Evolutionary conservation across 2,329 filamentous ascomycete species (phyloP).

Genomic region (Verruconis gallopava): DNA sequence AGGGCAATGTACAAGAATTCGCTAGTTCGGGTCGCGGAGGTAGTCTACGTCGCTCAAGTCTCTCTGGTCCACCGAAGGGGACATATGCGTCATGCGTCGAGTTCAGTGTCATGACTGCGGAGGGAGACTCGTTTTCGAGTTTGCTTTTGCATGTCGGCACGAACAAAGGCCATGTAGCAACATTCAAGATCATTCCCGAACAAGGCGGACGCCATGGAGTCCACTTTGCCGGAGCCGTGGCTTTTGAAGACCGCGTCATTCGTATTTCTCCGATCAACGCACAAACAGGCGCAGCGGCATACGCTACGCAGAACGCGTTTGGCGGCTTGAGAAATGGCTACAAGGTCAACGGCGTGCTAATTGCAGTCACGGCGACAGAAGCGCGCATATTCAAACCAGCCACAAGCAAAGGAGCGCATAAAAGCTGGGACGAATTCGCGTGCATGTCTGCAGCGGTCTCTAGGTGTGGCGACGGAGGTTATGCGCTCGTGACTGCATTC

Average conservation of each 20-base stretch:
- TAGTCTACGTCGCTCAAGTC: slow-evolving; percentile 47
- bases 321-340: slow-evolving; percentile 60
- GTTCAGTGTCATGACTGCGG: slow-evolving; percentile 80
- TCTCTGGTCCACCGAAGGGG: slow-evolving; percentile 31
- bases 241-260: slow-evolving; percentile 56
- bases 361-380: slow-evolving; percentile 62
- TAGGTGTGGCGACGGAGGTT: slow-evolving; percentile 60
- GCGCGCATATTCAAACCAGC: slow-evolving; percentile 82
- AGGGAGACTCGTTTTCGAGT: slow-evolving; percentile 90
- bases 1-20: slow-evolving; percentile 58
- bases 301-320: slow-evolving; percentile 62
- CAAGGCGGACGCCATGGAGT: slow-evolving; percentile 56
- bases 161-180: slow-evolving; percentile 67
- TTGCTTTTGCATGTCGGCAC: slow-evolving; percentile 89
- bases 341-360: slow-evolving; percentile 66
- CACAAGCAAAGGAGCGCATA: slow-evolving; percentile 77
- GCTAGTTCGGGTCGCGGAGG: slow-evolving; percentile 61
- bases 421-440: slow-evolving; percentile 69
- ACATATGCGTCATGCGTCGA: slow-evolving; percentile 77
- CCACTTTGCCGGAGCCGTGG: slow-evolving; percentile 53
- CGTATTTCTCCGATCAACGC: slow-evolving; percentile 68
- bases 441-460: slow-evolving; percentile 66
- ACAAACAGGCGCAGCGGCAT: slow-evolving; percentile 61
- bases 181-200: slow-evolving; percentile 78
- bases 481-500: slow-evolving; percentile 72